phyloP scores from a whole-genome alignment of 306 rosid species.

The Abrus pulchellus region DNA sequence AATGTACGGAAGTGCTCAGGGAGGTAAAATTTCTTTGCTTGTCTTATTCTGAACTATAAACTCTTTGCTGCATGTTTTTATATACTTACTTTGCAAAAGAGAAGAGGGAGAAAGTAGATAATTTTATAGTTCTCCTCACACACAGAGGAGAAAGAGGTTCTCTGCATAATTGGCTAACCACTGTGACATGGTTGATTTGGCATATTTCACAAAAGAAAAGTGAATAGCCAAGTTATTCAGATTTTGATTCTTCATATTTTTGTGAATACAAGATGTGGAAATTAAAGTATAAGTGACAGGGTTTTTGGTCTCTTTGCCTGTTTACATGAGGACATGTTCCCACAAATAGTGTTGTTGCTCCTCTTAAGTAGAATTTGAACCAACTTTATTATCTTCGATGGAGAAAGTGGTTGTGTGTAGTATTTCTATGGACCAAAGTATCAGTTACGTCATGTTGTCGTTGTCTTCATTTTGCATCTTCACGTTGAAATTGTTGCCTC shows the following conservation, averaged over 20 bases:
- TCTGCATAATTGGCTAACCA: conserved; percentile 1
- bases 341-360: background rate
- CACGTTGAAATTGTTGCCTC: conserved; percentile 17
- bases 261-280: conserved; percentile 10
- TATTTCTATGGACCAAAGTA: conserved; percentile 21
- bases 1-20: conserved; percentile 6
- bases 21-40: background rate
- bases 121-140: background rate
- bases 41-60: background rate
- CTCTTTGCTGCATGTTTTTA: background rate
- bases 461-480: conserved; percentile 35
- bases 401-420: conserved; percentile 2
- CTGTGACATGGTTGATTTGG: background rate
- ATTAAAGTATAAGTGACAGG: background rate
- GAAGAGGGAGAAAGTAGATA: background rate
- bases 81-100: conserved; percentile 8
- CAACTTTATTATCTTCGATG: background rate
- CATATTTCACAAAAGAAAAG: background rate
- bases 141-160: conserved; percentile 1
- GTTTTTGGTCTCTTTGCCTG: conserved; percentile 4
- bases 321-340: background rate
- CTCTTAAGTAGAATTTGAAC: background rate
- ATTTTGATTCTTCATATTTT: conserved; percentile 16
- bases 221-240: conserved; percentile 4
- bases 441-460: background rate